Evolutionary conservation across 2,329 filamentous ascomycete species (phyloP).

Genomic region (Cercospora sp.): DNA sequence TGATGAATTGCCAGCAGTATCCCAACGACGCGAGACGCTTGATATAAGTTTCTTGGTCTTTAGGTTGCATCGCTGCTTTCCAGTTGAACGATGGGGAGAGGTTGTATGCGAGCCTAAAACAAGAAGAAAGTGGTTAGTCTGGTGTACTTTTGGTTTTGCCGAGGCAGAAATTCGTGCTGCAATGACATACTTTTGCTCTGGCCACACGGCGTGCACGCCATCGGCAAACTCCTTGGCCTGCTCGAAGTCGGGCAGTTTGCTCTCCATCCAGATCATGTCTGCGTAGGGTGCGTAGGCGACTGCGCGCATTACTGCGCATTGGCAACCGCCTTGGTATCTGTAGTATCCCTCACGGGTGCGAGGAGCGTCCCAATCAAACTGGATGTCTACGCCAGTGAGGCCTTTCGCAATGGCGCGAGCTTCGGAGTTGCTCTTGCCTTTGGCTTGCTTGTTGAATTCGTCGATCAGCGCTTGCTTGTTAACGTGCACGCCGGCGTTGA

Average conservation of each 20-base stretch:
- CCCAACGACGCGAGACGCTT: slow-evolving; percentile 79
- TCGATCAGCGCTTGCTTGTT: slow-evolving; percentile 69
- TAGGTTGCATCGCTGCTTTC: slow-evolving; percentile 91
- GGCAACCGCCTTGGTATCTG: slow-evolving; percentile 84
- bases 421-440: slow-evolving; percentile 84
- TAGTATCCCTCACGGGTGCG: slow-evolving; percentile 95
- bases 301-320: slow-evolving; percentile 87
- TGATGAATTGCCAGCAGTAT: slow-evolving; percentile 99
- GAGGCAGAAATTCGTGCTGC: neutral
- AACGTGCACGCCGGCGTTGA: slow-evolving; percentile 65
- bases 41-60: slow-evolving; percentile 97
- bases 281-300: slow-evolving; percentile 90
- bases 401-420: slow-evolving; percentile 75
- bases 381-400: slow-evolving; percentile 75
- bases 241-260: slow-evolving; percentile 85
- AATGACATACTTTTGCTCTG: slow-evolving; percentile 81
- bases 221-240: slow-evolving; percentile 93
- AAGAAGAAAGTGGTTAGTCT: slow-evolving; percentile 17
- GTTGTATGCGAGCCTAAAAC: slow-evolving; percentile 84
- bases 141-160: slow-evolving; percentile 7
- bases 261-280: slow-evolving; percentile 99
- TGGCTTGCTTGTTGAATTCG: slow-evolving; percentile 65
- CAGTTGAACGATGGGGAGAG: slow-evolving; percentile 99
- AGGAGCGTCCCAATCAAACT: slow-evolving; percentile 94
- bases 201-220: slow-evolving; percentile 91